Conservation (phyloP, 306 rosid species). For the Medicago truncatula region MtrunA17r5.0-ANR NC_053047.1:16160001-16160500, state of each 20-base stretch:
- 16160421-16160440: neutral
- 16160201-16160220: neutral
- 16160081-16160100: constrained; percentile 79
- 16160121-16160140: neutral
- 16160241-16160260: no score
- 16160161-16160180: no score
- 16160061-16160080: constrained; percentile 79
- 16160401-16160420: neutral
- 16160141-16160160: neutral
- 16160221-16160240: no score
- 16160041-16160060: constrained; percentile 73
- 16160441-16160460: neutral
- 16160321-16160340: no score
- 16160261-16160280: no score
- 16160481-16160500: neutral
- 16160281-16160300: no score
- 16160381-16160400: neutral
- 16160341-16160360: neutral
- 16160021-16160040: constrained; percentile 77
- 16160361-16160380: neutral
- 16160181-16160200: no score
- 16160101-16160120: constrained; percentile 41
- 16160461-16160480: neutral
- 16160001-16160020: constrained; percentile 77
- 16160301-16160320: neutral